A percentile compares a stretch with the other conserved stretches of the same genome.
Conservation (phyloP, 2,329 filamentous ascomycete genomes). For the Rhinocladiella mackenziei region DNA sequence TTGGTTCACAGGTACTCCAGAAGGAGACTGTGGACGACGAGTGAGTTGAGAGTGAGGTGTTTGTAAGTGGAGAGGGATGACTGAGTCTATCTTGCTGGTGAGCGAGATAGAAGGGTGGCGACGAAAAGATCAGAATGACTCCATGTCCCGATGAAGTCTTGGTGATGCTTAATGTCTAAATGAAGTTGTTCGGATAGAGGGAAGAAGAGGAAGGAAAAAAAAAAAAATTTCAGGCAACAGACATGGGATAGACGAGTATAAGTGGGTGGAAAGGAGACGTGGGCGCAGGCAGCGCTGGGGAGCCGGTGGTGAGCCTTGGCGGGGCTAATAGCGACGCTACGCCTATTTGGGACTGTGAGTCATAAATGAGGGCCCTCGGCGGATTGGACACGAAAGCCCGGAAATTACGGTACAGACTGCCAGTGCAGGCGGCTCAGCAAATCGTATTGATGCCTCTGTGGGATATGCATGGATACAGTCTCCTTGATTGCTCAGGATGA, state of each 20-base stretch:
- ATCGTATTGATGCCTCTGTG: too few relatives aligned
- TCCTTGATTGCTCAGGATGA: too few relatives aligned
- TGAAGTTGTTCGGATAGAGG: constrained; percentile 20
- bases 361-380: background rate
- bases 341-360: background rate
- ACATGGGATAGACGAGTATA: constrained; percentile 6
- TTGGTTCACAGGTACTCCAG: constrained; percentile 33
- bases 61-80: constrained; percentile 12
- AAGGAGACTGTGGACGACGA: constrained; percentile 32
- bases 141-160: constrained; percentile 33
- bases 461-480: too few relatives aligned
- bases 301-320: constrained; percentile 14
- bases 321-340: background rate
- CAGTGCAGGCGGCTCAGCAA: too few relatives aligned
- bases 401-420: too few relatives aligned
- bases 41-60: constrained; percentile 29
- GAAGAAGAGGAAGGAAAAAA: constrained; percentile 17
- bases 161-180: constrained; percentile 21
- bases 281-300: background rate
- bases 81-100: constrained; percentile 33
- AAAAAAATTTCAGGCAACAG: constrained; percentile 27
- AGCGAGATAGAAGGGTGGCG: constrained; percentile 28
- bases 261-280: constrained; percentile 6
- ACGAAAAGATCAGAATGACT: constrained; percentile 29
- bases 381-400: background rate